phyloP scores from a whole-genome alignment of 192 early-diverging fungal species.

The Backusella morwellensis region DNA sequence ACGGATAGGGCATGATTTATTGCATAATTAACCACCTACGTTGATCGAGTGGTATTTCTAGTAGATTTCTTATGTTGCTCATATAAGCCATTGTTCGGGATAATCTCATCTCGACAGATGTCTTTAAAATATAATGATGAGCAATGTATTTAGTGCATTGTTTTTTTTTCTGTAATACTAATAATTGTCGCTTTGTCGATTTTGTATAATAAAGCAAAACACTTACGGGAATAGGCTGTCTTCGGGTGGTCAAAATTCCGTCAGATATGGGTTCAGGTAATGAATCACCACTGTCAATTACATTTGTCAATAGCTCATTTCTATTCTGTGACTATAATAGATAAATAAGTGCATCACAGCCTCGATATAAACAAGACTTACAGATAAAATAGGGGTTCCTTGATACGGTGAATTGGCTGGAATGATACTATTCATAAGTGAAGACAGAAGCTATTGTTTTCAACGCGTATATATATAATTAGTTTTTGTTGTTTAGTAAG shows the following conservation, averaged over 20 bases:
- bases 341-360: neutral
- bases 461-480: no score
- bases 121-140: neutral
- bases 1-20: neutral
- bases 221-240: slow-evolving; percentile 1
- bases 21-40: slow-evolving; percentile 9
- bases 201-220: neutral
- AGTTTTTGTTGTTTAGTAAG: neutral
- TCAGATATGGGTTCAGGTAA: neutral
- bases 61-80: slow-evolving; percentile 23
- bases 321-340: neutral
- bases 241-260: neutral
- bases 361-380: neutral
- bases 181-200: neutral
- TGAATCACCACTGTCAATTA: neutral
- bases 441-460: neutral
- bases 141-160: neutral
- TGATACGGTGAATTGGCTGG: neutral
- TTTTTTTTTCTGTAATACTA: neutral
- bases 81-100: slow-evolving; percentile 27
- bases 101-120: slow-evolving; percentile 23
- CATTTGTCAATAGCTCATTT: neutral
- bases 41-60: slow-evolving; percentile 24
- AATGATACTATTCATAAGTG: neutral
- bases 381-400: neutral